phyloP scores from a whole-genome alignment of 2,329 filamentous ascomycete genomes.

The Aspergillus fumigatus region DNA sequence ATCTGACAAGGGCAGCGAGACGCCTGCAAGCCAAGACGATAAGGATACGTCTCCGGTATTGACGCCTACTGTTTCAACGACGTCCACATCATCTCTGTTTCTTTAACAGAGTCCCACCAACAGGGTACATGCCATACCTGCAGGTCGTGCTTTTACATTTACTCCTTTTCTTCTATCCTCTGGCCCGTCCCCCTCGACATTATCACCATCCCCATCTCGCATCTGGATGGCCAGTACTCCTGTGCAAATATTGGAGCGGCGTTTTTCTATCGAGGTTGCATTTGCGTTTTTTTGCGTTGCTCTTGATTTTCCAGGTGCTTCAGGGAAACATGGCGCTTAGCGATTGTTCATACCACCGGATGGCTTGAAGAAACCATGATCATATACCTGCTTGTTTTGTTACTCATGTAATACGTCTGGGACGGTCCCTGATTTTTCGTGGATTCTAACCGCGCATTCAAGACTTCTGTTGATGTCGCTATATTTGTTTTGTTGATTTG shows the following conservation, averaged over 20 bases:
- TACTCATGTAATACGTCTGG: slow-evolving; percentile 3
- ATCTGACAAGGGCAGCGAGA: slow-evolving; percentile 27
- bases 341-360: slow-evolving; percentile 9
- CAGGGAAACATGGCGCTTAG: slow-evolving; percentile 9
- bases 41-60: slow-evolving; percentile 32
- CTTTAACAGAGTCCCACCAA: background rate
- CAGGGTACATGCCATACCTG: background rate
- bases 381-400: slow-evolving; percentile 6
- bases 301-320: background rate
- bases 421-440: slow-evolving; percentile 6
- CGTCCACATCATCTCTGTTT: slow-evolving; percentile 32
- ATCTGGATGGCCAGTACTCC: background rate
- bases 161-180: slow-evolving; percentile 1
- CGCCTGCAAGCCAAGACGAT: slow-evolving; percentile 25
- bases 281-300: slow-evolving; percentile 10
- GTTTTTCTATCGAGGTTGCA: slow-evolving; percentile 11
- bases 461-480: slow-evolving; percentile 1
- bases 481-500: slow-evolving; percentile 11
- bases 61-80: slow-evolving; percentile 32
- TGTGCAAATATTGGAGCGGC: slow-evolving; percentile 18
- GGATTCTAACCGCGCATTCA: slow-evolving; percentile 4
- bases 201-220: background rate
- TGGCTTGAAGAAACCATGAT: slow-evolving; percentile 8
- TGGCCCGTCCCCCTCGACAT: slow-evolving; percentile 3
- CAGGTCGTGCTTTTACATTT: slow-evolving; percentile 3